Evolutionary conservation across 176 grass and related monocot species (phyloP), one percentile per base, ranked within the genome.

Genomic region (Triticum aestivum): DNA sequence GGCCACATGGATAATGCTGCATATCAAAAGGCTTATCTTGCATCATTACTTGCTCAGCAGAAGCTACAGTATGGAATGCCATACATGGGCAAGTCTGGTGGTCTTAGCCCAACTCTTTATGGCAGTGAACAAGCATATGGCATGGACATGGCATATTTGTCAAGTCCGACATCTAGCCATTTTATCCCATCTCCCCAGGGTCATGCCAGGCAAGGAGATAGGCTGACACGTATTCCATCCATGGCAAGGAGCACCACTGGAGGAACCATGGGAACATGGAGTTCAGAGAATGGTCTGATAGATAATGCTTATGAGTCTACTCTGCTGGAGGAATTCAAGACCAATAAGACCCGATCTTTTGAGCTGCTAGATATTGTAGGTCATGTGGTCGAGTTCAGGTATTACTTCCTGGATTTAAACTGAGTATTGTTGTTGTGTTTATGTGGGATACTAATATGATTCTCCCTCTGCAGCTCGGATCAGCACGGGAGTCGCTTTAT

Each of bases 401-500:
- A 92, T 45, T 69, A 35, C 86, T 92, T 56, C 33, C 71, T 69
- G n/a, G 4, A 39, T 79, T 84, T 41, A 17, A 80, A 39, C n/a
- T 49, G 18, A 17, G 18, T 68, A 71, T 73, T 20, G 1, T 89
- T 77, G 23, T 2, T 78, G 69, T 82, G 7, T 54, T 86, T 17
- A 69, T 23, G 61, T 65, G 71, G 70, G 38, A 87, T 88, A 34
- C 11, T 82, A 38, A 83, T 39, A 76, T 62, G 23, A 17, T 47
- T 87, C 4, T 61, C 20, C 77, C 11, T 26, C 26, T 89, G 47
- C 87, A 99, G 97, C 83, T 95, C 92, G 79, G 97, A 99, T 82
- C 97, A 99, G 79, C 96, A 94, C 33, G 97, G 97, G 37, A 99
- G 97, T 78, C 93, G 97, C 65, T 99, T 99, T 91, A 99, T 99